These are phyloP conservation scores for Ophidiomyces ophidiicola DNA, from an alignment of 2,329 filamentous ascomycete species.

Conservation along the genomic window DNA sequence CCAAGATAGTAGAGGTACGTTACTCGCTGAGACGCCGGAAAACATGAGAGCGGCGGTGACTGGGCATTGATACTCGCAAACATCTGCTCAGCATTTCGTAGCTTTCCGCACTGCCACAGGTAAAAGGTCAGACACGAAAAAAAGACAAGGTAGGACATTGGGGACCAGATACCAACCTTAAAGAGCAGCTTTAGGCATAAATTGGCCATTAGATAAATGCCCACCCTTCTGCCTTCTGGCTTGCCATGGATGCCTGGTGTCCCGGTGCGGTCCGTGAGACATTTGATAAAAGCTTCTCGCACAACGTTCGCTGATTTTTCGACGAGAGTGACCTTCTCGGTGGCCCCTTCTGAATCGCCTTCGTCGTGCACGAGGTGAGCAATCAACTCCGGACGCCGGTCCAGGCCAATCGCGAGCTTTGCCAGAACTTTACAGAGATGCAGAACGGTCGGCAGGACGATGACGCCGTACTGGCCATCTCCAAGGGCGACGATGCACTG, in stretches of 20 bases:
- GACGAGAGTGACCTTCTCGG: conserved; percentile 64
- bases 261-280: conserved; percentile 65
- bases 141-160: not conserved
- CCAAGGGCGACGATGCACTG: conserved; percentile 72
- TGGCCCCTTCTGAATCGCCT: conserved; percentile 48
- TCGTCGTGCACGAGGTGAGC: conserved; percentile 44
- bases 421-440: conserved; percentile 69
- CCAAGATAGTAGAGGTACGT: conserved; percentile 93
- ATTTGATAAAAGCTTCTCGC: conserved; percentile 81
- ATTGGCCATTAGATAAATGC: conserved; percentile 86
- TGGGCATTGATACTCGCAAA: conserved; percentile 78
- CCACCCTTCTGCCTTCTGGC: conserved; percentile 72
- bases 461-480: conserved; percentile 63
- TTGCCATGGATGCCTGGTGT: conserved; percentile 51
- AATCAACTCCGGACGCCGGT: conserved; percentile 66
- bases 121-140: conserved; percentile 4
- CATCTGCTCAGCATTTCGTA: conserved; percentile 71
- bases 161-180: conserved; percentile 43
- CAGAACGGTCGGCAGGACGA: conserved; percentile 74
- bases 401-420: conserved; percentile 70
- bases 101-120: conserved; percentile 55
- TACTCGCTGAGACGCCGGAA: conserved; percentile 74
- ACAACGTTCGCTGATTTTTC: conserved; percentile 82
- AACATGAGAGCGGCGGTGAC: conserved; percentile 67
- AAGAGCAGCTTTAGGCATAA: conserved; percentile 80